Evolutionary conservation across 257 asterid genomes (phyloP), one percentile per base, ranked within the genome.

Genomic region (Mitragyna speciosa): DNA sequence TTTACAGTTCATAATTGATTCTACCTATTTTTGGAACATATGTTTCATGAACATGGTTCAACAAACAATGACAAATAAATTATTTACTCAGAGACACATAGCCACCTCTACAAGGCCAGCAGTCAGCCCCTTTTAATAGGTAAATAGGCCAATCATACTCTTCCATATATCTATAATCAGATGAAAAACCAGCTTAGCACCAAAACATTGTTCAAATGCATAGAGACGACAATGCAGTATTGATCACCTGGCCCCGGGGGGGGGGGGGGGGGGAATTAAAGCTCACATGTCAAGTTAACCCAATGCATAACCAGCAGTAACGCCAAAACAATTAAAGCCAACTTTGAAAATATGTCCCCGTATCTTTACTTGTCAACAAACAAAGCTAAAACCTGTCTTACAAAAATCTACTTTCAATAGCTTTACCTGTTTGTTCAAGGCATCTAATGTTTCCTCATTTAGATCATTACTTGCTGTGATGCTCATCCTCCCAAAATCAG

Each of bases 381-480:
- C 39, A 63, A n/a, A 24, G 36, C 36, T 63, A 63, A 63, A n/a
- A 26, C n/a, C 24, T 0, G 17, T 12, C 28, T 36, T 7, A 31
- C 3, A 58, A 17, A 28, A 6, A 39, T 43, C 39, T 16, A 45
- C 11, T 43, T 45, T 2, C 24, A 30, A 63, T 45, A 63, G 22
- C 33, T 30, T 82, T 84, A 92, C 99, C 98, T 95, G 99, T 84
- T 95, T 95, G 89, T 95, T 95, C 80, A 95, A 87, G 47, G 96
- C 98, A 88, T 95, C 99, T 80, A 95, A 69, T 45, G 99, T 95
- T 90, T 93, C 99, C 87, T 95, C 99, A 85, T 93, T 93, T 80
- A 95, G 98, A 75, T 95, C 99, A 79, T 95, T 95, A 86, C 99
- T 95, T 56, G 99, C 99, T 7, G 98, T 92, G 75, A 95, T 93